Percentiles rank a stretch among this genome's conserved stretches.
Evolutionary conservation across 2,329 filamentous ascomycete genomes (phyloP).

Genomic region (Hypoxylon sp.): DNA sequence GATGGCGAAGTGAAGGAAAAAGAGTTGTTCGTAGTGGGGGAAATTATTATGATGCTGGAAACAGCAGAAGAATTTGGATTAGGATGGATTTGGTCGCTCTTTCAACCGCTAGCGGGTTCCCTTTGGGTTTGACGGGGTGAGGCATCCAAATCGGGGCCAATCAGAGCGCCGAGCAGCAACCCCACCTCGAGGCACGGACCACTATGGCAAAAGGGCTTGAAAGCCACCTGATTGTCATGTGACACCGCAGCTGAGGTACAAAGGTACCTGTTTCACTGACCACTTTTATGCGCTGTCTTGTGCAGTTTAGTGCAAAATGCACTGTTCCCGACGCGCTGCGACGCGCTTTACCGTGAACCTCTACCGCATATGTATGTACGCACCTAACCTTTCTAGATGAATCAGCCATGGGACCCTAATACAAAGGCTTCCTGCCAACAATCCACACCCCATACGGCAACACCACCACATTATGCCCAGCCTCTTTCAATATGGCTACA

Average conservation of each 20-base stretch:
- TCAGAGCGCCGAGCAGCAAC: slow-evolving; percentile 14
- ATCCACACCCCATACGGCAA: slow-evolving; percentile 22
- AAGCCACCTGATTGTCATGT: slow-evolving; percentile 48
- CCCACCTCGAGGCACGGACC: slow-evolving; percentile 35
- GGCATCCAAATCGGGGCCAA: slow-evolving; percentile 23
- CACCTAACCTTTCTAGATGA: slow-evolving; percentile 23
- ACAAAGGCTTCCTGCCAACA: slow-evolving; percentile 17
- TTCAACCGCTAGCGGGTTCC: slow-evolving; percentile 48
- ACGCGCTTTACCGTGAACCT: slow-evolving; percentile 25
- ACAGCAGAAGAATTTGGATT: slow-evolving; percentile 52
- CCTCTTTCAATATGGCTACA: slow-evolving; percentile 40
- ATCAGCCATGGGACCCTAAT: slow-evolving; percentile 1
- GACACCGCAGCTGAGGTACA: slow-evolving; percentile 40
- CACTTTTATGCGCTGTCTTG: slow-evolving; percentile 9
- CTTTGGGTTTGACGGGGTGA: slow-evolving; percentile 18
- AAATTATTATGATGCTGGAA: slow-evolving; percentile 53
- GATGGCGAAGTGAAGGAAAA: slow-evolving; percentile 34
- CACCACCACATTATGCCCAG: slow-evolving; percentile 15
- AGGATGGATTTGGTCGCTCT: slow-evolving; percentile 47
- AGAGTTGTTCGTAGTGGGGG: slow-evolving; percentile 45
- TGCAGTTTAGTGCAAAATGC: slow-evolving; percentile 13
- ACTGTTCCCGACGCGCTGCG: slow-evolving; percentile 38
- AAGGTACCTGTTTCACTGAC: slow-evolving; percentile 10
- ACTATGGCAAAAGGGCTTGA: neutral
- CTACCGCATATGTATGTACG: neutral